These are phyloP conservation scores for Euryodendron excelsum DNA, from an alignment of 148 eudicot genomes.

Conservation along the genomic window DNA sequence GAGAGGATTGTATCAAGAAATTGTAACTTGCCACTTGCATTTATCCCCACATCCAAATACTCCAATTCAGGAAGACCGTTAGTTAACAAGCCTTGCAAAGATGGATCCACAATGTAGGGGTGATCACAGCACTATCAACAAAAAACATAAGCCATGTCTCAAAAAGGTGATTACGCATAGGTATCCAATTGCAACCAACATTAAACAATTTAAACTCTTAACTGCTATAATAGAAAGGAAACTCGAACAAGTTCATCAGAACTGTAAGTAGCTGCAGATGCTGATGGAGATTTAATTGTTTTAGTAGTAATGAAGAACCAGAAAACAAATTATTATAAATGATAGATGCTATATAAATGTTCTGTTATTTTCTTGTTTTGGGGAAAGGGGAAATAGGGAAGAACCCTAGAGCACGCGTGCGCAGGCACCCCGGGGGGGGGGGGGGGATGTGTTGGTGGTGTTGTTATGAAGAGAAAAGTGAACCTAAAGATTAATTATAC, in stretches of 20 bases:
- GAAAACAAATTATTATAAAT: not conserved
- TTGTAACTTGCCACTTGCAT: slow-evolving; percentile 80
- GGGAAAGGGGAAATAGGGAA: not conserved
- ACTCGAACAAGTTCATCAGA: not conserved
- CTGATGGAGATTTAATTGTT: not conserved
- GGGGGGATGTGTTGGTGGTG: not conserved
- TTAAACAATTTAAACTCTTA: not conserved
- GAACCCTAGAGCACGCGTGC: too few relatives aligned
- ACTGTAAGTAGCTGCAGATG: not conserved
- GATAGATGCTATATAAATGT: not conserved
- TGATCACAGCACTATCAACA: slow-evolving; percentile 79
- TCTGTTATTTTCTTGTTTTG: too few relatives aligned
- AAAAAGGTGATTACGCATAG: slow-evolving; percentile 6
- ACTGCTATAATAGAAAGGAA: not conserved
- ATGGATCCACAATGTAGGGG: slow-evolving; percentile 63
- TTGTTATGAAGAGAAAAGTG: too few relatives aligned
- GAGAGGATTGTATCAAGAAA: slow-evolving; percentile 63
- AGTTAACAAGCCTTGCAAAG: slow-evolving; percentile 43
- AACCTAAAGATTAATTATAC: not conserved
- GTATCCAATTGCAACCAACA: not conserved
- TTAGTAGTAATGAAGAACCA: not conserved
- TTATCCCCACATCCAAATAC: slow-evolving; percentile 57
- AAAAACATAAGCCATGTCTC: slow-evolving; percentile 18
- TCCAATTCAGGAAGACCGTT: slow-evolving; percentile 37
- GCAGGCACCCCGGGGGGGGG: not conserved